Conservation (phyloP, 768 basidiomycete genomes). For the Cyathus striatus region DNA sequence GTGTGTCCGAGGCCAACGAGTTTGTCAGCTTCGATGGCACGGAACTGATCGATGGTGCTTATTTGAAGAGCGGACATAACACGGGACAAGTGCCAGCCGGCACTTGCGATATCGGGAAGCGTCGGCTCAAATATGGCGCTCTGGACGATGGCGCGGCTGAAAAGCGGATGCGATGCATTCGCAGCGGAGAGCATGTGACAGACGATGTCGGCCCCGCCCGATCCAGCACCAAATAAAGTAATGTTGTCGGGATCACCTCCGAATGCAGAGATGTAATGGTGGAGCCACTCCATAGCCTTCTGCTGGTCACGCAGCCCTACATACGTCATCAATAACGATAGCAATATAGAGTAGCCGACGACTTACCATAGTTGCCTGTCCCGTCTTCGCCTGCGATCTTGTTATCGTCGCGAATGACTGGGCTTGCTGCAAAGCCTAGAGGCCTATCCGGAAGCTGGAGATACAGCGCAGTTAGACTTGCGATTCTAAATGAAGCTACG, state of each 20-base stretch:
- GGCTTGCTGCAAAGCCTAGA: slow-evolving; percentile 70
- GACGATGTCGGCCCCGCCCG: slow-evolving; percentile 55
- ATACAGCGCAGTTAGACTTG: too few species aligned
- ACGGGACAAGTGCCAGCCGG: slow-evolving; percentile 65
- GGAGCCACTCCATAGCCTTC: slow-evolving; percentile 59
- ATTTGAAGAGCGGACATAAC: slow-evolving; percentile 52
- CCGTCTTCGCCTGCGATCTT: slow-evolving; percentile 58
- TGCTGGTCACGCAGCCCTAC: slow-evolving; percentile 62
- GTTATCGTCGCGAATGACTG: slow-evolving; percentile 65
- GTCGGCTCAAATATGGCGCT: slow-evolving; percentile 61
- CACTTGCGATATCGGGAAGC: slow-evolving; percentile 52
- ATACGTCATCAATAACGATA: slow-evolving; percentile 5
- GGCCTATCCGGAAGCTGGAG: slow-evolving; percentile 66
- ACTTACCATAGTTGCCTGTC: slow-evolving; percentile 71
- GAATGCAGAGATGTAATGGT: slow-evolving; percentile 53
- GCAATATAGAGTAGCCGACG: background rate
- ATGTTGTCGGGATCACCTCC: slow-evolving; percentile 64
- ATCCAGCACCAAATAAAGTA: slow-evolving; percentile 45
- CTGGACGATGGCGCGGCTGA: slow-evolving; percentile 74
- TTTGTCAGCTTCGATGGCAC: slow-evolving; percentile 50
- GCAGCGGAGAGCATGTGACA: slow-evolving; percentile 58
- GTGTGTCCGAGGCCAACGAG: slow-evolving; percentile 48
- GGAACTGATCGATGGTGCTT: slow-evolving; percentile 56
- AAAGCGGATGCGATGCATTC: slow-evolving; percentile 57
- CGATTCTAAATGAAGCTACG: too few species aligned